These are phyloP conservation scores for Kwoniella shandongensis DNA, from an alignment of 768 basidiomycete genomes.

Conservation along the genomic window DNA sequence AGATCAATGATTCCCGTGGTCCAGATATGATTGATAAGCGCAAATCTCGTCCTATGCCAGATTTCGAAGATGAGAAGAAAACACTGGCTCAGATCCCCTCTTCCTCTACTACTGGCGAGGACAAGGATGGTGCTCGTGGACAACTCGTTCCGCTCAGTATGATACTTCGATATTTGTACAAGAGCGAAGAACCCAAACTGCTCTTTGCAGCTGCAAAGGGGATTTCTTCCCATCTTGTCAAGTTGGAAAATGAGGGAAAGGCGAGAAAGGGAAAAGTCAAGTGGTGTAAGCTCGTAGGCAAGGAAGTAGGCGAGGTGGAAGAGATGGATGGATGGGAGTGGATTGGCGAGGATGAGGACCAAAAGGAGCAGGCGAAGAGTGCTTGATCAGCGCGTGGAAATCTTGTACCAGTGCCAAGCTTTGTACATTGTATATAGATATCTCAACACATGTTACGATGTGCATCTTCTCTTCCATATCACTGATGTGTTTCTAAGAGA, in stretches of 20 bases:
- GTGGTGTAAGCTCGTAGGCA: conserved; percentile 25
- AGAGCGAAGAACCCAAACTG: conserved; percentile 33
- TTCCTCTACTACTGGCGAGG: not conserved
- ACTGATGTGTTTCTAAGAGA: no score
- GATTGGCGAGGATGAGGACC: not conserved
- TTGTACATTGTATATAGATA: no score
- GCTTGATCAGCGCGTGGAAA: not conserved
- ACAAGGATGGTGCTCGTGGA: not conserved
- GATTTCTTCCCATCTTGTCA: conserved; percentile 32
- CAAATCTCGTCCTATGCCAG: conserved; percentile 5
- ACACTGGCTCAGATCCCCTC: not conserved
- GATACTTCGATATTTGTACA: conserved; percentile 31
- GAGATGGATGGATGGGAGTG: conserved; percentile 35
- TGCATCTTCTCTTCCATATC: no score
- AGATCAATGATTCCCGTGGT: conserved; percentile 9
- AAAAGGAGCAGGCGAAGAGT: not conserved
- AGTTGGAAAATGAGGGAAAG: conserved; percentile 40
- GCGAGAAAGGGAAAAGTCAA: conserved; percentile 20
- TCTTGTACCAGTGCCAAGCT: no score
- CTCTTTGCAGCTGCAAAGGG: conserved; percentile 26
- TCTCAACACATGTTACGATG: no score
- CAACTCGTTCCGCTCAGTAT: conserved; percentile 21
- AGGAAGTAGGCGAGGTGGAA: conserved; percentile 22
- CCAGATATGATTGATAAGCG: conserved; percentile 16
- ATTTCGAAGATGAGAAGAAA: conserved; percentile 15